A percentile compares a stretch with the other conserved stretches of the same genome.
Conservation (phyloP, 306 rosid genomes). For the Datisca glomerata region DNA sequence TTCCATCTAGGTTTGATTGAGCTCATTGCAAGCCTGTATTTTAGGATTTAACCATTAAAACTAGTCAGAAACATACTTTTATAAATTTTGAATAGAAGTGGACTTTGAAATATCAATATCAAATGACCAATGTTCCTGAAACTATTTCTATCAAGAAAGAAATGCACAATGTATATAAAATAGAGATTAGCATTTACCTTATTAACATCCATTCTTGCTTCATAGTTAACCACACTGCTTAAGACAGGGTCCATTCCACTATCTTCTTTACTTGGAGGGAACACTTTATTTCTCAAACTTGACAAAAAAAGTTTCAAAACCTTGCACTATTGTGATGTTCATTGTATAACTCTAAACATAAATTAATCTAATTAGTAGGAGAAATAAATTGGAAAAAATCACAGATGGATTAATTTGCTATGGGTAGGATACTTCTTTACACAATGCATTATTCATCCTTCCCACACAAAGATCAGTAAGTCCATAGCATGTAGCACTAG, state of each 20-base stretch:
- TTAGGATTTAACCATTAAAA: not conserved
- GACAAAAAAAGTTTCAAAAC: slow-evolving; percentile 78
- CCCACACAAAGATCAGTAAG: too few species aligned
- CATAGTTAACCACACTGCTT: slow-evolving; percentile 97
- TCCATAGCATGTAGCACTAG: too few species aligned
- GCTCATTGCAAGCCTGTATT: slow-evolving; percentile 88
- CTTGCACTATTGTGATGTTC: slow-evolving; percentile 86
- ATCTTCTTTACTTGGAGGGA: slow-evolving; percentile 52
- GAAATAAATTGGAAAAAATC: too few species aligned
- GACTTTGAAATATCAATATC: too few species aligned
- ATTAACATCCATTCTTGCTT: slow-evolving; percentile 99
- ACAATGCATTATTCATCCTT: too few species aligned
- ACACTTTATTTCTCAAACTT: slow-evolving; percentile 70
- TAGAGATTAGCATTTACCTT: slow-evolving; percentile 57
- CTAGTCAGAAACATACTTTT: too few species aligned
- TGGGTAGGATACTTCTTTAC: too few species aligned
- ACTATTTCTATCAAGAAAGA: too few species aligned
- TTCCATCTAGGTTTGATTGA: slow-evolving; percentile 95
- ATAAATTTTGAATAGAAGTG: too few species aligned
- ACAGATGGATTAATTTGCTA: too few species aligned
- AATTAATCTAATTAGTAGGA: slow-evolving; percentile 21
- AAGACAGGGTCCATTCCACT: slow-evolving; percentile 84
- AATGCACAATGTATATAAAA: too few species aligned
- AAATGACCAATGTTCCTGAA: too few species aligned
- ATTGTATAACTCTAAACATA: slow-evolving; percentile 66